Base-by-base conservation (phyloP, 2,329 filamentous ascomycete genomes). In the Aureobasidium sp. region DNA sequence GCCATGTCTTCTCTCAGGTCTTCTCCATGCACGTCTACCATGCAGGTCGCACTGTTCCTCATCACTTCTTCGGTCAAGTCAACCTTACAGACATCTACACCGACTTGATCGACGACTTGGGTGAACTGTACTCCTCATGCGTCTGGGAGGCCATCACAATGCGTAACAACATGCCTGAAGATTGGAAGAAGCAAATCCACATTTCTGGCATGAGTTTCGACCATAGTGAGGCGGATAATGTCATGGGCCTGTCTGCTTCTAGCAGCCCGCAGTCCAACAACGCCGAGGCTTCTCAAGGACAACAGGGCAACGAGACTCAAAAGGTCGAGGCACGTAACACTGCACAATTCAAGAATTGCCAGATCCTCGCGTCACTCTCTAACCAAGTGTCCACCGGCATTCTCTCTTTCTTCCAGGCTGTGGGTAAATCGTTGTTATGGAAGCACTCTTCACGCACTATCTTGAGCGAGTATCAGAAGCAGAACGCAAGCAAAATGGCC, bases 51-150 rank as follows among this genome's bases (percentile, higher is more conserved):
- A 83, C 84, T 60, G 82, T 90, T 62, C 83, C 86, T 29, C 79
- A 62, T 36, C 51, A 57, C 45, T 64, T 87, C 12, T 89, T 97
- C 69, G 85, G 84, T 61, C 82, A 85, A 29, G 83, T 95, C 67
- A 96, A 96, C 70, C 82, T 96, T 25, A 90, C 87, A 36, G 93
- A 97, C 72, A 87, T 90, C 72, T 96, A 96, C 71, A 79, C 85
- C 48, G 76, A 80, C n/a, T 77, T 97, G 41, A 82, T 96, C 27
- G 83, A 85, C 65, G 85, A 86, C 29, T 81, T 97, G 37, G 91
- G 91, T 3, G 86, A 86, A 27, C 77, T 99, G 17, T 82, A 97
- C 66, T 84, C 89, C 45, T 87, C 87, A 58, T 89, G 91, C 63
- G 81, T 96, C n/a, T 87, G 87, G 74, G 93, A 99, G 73, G 89